Conservation (phyloP, 2,329 filamentous ascomycete genomes). For the Torrubiellomyces zombiae region DNA sequence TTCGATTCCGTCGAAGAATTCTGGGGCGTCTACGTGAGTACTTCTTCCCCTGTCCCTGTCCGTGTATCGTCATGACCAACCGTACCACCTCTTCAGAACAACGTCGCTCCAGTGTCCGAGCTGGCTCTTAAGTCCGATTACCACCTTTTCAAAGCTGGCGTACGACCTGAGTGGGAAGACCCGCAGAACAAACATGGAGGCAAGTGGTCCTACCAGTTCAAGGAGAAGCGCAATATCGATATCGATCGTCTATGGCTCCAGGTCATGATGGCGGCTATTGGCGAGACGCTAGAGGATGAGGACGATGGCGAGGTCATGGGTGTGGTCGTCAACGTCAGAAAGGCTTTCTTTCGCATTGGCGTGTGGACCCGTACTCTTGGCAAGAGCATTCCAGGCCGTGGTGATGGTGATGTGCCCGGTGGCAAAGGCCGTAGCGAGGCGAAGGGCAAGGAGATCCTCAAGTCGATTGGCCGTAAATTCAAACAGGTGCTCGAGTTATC, state of each 20-base stretch:
- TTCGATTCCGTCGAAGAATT: conserved; percentile 99
- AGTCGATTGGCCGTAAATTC: conserved; percentile 76
- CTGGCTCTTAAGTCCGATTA: conserved; percentile 97
- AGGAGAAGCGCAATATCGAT: conserved; percentile 80
- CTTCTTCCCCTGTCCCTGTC: conserved; percentile 1
- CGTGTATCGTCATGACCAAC: neutral
- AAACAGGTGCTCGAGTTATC: conserved; percentile 81
- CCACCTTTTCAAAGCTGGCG: conserved; percentile 95
- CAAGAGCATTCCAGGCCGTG: conserved; percentile 62
- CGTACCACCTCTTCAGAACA: conserved; percentile 50
- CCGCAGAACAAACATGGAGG: conserved; percentile 97
- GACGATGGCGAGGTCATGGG: conserved; percentile 97
- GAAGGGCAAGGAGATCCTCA: conserved; percentile 72
- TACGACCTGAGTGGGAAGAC: conserved; percentile 97
- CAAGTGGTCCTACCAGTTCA: conserved; percentile 98
- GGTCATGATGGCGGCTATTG: conserved; percentile 90
- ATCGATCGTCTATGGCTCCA: conserved; percentile 96
- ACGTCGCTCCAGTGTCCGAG: conserved; percentile 90
- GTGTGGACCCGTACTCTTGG: conserved; percentile 94
- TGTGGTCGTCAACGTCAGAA: conserved; percentile 96
- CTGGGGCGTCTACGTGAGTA: conserved; percentile 93
- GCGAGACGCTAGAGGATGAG: conserved; percentile 91
- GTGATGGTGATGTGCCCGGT: conserved; percentile 53
- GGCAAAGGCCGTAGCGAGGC: conserved; percentile 63
- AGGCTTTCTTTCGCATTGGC: conserved; percentile 93